phyloP scores from a whole-genome alignment of 495 filamentous ascomycete species.

The Astrocystis sublimbata region DNA sequence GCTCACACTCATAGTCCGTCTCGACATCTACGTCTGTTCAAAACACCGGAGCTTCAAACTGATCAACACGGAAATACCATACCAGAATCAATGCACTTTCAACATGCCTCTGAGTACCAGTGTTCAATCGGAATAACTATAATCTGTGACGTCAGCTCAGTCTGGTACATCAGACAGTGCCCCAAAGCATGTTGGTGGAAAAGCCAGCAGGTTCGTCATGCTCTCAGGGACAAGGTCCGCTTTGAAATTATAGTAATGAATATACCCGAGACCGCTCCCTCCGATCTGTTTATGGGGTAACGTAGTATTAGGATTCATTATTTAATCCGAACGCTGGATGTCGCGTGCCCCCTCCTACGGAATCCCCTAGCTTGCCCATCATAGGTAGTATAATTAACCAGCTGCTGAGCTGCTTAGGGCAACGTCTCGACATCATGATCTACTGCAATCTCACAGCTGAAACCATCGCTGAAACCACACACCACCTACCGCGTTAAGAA shows the following conservation, averaged over 20 bases:
- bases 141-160: too few relatives aligned
- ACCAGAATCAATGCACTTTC: too few relatives aligned
- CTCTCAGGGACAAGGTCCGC: neutral
- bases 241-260: neutral
- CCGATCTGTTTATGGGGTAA: neutral
- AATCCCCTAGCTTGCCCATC: neutral
- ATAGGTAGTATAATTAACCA: too few relatives aligned
- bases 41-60: too few relatives aligned
- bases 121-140: too few relatives aligned
- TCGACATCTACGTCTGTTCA: too few relatives aligned
- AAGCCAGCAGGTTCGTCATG: neutral
- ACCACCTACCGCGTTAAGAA: neutral
- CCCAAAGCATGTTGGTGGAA: neutral
- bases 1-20: too few relatives aligned
- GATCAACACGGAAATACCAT: too few relatives aligned
- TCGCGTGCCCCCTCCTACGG: conserved; percentile 8
- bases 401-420: neutral
- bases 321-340: neutral
- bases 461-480: conserved; percentile 9
- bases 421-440: conserved; percentile 14
- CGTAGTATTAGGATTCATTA: neutral
- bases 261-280: neutral
- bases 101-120: too few relatives aligned
- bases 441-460: conserved; percentile 6
- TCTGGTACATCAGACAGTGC: neutral